phyloP scores from a whole-genome alignment of 345 rosid genomes.

The Gossypium rotundifolium region DNA sequence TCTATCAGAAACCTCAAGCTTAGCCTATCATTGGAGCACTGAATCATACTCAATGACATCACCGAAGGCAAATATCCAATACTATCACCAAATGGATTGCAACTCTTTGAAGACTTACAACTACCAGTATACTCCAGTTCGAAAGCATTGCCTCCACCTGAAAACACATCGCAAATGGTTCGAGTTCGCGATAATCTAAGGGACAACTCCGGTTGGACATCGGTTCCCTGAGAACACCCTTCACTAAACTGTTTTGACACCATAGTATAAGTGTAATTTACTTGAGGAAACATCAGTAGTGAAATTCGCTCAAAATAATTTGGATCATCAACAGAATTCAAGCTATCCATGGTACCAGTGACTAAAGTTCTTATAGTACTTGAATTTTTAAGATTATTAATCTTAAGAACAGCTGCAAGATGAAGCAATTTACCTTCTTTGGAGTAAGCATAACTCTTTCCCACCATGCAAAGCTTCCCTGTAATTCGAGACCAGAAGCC shows the following conservation, averaged over 20 bases:
- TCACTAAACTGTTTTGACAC: constrained; percentile 9
- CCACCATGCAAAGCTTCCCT: constrained; percentile 49
- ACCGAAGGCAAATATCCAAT: constrained; percentile 20
- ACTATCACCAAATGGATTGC: constrained; percentile 14
- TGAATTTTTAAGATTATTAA: constrained; percentile 22
- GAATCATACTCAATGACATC: constrained; percentile 24
- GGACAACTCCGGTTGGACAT: constrained; percentile 6
- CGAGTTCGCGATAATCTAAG: neutral
- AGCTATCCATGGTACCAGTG: constrained; percentile 35
- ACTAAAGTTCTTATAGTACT: constrained; percentile 31
- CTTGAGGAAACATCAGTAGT: constrained; percentile 32
- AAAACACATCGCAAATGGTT: constrained; percentile 16
- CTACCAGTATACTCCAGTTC: constrained; percentile 19
- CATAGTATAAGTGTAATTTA: constrained; percentile 13
- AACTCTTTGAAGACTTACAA: constrained; percentile 20
- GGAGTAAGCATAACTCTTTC: constrained; percentile 14
- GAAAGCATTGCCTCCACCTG: constrained; percentile 14
- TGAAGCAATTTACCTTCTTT: constrained; percentile 3
- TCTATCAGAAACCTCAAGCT: constrained; percentile 19
- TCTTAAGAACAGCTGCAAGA: constrained; percentile 35
- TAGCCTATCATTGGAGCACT: constrained; percentile 21
- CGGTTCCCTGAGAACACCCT: constrained; percentile 7
- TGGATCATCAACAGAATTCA: constrained; percentile 11
- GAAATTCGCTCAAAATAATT: constrained; percentile 34
- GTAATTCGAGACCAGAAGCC: constrained; percentile 50